phyloP scores from a whole-genome alignment of 106 monocot species.

The Phalaenopsis equestris region DNA sequence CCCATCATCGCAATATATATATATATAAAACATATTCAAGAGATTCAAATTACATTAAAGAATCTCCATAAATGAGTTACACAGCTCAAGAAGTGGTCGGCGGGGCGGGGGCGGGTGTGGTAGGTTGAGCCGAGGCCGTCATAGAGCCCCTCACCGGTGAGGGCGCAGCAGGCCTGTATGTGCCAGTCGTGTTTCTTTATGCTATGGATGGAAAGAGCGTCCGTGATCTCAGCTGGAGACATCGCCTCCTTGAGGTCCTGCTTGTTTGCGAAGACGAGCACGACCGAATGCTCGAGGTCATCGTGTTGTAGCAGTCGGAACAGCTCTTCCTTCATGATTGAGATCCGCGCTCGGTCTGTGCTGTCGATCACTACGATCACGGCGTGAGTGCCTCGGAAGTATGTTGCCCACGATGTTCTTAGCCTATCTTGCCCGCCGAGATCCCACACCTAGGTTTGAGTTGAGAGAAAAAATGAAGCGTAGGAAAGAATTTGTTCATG shows the following conservation, averaged over 20 bases:
- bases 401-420: conserved; percentile 87
- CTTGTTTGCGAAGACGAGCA: conserved; percentile 94
- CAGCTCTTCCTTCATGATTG: conserved; percentile 90
- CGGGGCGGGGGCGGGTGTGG: background rate
- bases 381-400: conserved; percentile 83
- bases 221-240: conserved; percentile 94
- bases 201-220: conserved; percentile 88
- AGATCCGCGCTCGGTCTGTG: conserved; percentile 80
- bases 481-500: background rate
- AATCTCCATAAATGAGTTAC: background rate
- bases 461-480: background rate
- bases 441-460: conserved; percentile 77
- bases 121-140: conserved; percentile 61
- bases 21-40: background rate
- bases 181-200: conserved; percentile 99
- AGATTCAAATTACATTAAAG: background rate
- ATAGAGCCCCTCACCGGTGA: conserved; percentile 83
- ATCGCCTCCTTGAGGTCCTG: conserved; percentile 98
- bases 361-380: conserved; percentile 91
- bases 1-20: background rate
- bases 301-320: conserved; percentile 77
- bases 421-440: conserved; percentile 89
- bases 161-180: conserved; percentile 81
- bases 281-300: conserved; percentile 69
- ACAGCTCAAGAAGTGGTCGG: too few relatives aligned